Conservation (phyloP, 2,329 filamentous ascomycete species). For the Penicillium sp. region DNA sequence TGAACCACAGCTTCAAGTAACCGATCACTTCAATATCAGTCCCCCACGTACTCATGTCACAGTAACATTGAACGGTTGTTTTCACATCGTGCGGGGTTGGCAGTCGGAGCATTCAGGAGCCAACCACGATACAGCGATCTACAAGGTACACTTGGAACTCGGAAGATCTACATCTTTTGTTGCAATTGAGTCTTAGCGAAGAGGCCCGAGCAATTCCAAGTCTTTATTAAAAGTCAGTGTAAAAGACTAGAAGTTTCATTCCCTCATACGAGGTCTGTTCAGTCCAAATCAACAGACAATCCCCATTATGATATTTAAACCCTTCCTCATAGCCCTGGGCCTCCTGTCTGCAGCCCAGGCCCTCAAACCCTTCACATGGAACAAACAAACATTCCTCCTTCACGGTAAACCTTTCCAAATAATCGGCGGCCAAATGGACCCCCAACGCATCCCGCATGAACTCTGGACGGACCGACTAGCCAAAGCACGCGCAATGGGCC, state of each 20-base stretch:
- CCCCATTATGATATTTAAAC: not conserved
- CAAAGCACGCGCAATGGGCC: constrained; percentile 49
- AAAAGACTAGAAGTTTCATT: not conserved
- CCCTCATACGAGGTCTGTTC: not conserved
- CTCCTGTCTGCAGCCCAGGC: constrained; percentile 1
- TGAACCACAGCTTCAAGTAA: too few relatives aligned
- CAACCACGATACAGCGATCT: constrained; percentile 1
- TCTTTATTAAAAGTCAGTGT: not conserved
- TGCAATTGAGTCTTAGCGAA: not conserved
- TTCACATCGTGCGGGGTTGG: constrained; percentile 7
- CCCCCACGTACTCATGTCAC: constrained; percentile 5
- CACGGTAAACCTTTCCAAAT: constrained; percentile 13
- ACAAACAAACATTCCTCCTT: constrained; percentile 11
- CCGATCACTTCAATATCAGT: not conserved
- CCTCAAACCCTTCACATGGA: constrained; percentile 7
- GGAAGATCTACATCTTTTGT: not conserved
- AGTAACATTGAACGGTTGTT: constrained; percentile 5
- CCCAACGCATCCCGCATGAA: constrained; percentile 47
- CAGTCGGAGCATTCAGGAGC: not conserved
- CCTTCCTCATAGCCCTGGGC: not conserved
- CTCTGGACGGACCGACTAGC: constrained; percentile 50
- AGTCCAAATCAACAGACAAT: not conserved
- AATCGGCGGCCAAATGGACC: constrained; percentile 18
- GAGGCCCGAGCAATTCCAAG: not conserved
- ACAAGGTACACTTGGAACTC: not conserved